Evolutionary conservation across 192 early-diverging fungal genomes (phyloP).

Genomic region (Linnemannia zychae): DNA sequence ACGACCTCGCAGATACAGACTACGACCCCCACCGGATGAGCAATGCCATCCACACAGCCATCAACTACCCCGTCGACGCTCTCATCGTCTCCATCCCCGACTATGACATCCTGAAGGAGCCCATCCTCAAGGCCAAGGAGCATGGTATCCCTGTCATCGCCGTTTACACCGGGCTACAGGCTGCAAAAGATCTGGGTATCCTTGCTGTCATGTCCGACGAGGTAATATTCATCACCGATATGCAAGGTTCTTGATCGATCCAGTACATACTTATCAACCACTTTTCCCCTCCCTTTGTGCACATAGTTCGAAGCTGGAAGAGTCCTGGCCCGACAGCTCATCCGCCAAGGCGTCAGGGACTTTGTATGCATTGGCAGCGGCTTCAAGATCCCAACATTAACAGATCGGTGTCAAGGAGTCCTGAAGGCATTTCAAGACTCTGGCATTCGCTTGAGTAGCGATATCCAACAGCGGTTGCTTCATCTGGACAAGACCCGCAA

Average conservation of each 20-base stretch:
- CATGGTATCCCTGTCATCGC: conserved; percentile 28
- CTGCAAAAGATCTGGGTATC: conserved; percentile 22
- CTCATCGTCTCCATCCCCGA: conserved; percentile 29
- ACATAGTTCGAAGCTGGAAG: conserved; percentile 8
- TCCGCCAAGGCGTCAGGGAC: conserved; percentile 12
- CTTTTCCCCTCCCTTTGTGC: background rate
- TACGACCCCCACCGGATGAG: conserved; percentile 18
- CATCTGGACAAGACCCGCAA: conserved; percentile 11
- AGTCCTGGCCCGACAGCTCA: conserved; percentile 11
- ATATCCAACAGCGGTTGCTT: conserved; percentile 8
- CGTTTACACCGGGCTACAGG: conserved; percentile 18
- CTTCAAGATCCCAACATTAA: conserved; percentile 2
- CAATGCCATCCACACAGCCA: conserved; percentile 10
- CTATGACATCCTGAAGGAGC: conserved; percentile 6
- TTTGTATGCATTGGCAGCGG: conserved; percentile 15
- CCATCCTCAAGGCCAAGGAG: conserved; percentile 11
- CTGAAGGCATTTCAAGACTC: conserved; percentile 14
- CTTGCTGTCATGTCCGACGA: conserved; percentile 28
- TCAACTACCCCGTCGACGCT: conserved; percentile 16
- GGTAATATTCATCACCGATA: background rate
- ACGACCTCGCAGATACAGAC: conserved; percentile 13
- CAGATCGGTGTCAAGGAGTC: conserved; percentile 18
- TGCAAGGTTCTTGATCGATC: background rate
- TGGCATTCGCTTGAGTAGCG: background rate
- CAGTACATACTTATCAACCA: background rate